Evolutionary conservation across 2,329 filamentous ascomycete genomes (phyloP), one percentile per base, ranked within the genome.

Genomic region (Akanthomyces lecanii): DNA sequence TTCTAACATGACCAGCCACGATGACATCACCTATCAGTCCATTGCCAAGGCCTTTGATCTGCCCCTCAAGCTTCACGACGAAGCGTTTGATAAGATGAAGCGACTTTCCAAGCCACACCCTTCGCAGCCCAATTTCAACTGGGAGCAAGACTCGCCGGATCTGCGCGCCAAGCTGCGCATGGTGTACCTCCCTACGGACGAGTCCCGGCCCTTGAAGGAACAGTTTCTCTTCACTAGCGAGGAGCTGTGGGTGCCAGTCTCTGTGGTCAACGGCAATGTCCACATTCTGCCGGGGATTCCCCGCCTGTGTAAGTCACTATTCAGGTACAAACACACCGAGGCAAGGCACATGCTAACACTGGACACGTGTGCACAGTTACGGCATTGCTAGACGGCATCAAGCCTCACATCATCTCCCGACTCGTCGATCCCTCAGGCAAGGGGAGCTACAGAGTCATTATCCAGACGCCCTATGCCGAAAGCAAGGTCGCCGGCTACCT

Each of bases 21-120:
- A 99, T 76, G 95, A 99, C 73, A 98, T 98, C 69, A 98, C 95
- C 30, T 99, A 99, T 78, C 83, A 90, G 72, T 94, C 92, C 45
- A 96, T 99, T 73, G 93, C 91, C 67, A 92, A 92, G 73, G 95
- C 93, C 8, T 98, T 97, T 74, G 78, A 81, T 50, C 81, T 97
- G 8, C 85, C 88, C 16, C 80, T 98, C 21, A 84, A 88, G 68
- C 82, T 96, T 33, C 91, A 98, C 79, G 78, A 91, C 50, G 85
- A 86, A 63, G 88, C 93, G 0, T 90, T 89, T 69, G 83, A 86
- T 67, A 87, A 89, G 71, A 98, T 98, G 95, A 93, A 90, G 77
- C 82, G 78, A 65, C 82, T 97, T 10, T 91, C 89, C 36, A 89
- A 87, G 72, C 87, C 88, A 14, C 88, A 90, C 70, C 87, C 88